Base-by-base conservation (phyloP, 306 rosid species). In the Trifolium fragiferum region DNA sequence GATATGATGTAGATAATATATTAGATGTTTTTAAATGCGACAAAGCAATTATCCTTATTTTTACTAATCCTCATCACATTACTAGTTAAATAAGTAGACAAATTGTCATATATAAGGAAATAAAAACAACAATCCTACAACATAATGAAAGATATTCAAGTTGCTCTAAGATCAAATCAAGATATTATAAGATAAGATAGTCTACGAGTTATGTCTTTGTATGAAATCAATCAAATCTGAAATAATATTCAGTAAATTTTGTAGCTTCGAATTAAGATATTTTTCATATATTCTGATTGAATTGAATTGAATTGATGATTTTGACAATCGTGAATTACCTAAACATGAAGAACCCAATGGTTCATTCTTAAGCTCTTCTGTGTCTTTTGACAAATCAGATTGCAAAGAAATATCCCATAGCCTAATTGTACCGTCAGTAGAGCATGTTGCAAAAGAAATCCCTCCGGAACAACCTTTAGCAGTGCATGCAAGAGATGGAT, bases 401-500 rank as follows among this genome's bases (percentile, higher is more conserved):
- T 79, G 84, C 86, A 89, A 75, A 50, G 87, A 83, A 79, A 89
- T 90, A 89, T 90, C 97, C 97, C 97, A 90, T 72, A 89, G 71
- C 88, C 93, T 87, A 58, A 90, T 79, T 46, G 92, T 84, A 82
- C 93, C 92, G 82, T 90, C 97, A 53, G 87, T 62, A 65, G 93
- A 90, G 83, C 97, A 87, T 51, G 97, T 90, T 62, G 97, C 93
- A 79, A 90, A 90, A 64, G 93, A 89, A 82, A 84, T 79, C 21
- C 93, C 93, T 60, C 93, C 97, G 2, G 78, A 82, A 83, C 93
- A 90, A 69, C 97, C 93, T 89, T 89, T 89, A 66, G 97, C 92
- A 77, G 85, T 78, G 80, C 97, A 90, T 69, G 91, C 90, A 75
- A 85, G 84, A 75, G 93, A 85, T 49, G 89, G 85, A 76, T 88